Evolutionary conservation across 306 rosid genomes (phyloP), one percentile per base, ranked within the genome.

Genomic region (Purshia tridentata): DNA sequence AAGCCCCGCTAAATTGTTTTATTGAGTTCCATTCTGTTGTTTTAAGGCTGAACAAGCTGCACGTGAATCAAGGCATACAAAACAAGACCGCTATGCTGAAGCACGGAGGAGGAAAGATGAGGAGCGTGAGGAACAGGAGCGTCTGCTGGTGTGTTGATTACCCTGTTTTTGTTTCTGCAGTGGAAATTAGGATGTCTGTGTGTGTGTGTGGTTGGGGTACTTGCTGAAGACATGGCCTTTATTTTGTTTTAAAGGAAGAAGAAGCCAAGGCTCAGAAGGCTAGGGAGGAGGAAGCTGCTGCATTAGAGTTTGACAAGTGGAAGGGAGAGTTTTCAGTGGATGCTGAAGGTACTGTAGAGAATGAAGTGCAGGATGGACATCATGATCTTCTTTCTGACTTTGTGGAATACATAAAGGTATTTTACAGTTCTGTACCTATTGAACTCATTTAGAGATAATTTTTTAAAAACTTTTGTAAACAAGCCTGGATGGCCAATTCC

Each of bases 281-380:
- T 67, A 87, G 80, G 92, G 99, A 91, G 80, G 99, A 91, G 80
- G 98, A 87, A 75, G 97, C 92, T 77, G 97, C 99, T 77, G 96
- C 98, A 22, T 73, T 90, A 62, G 99, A 95, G 81, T 91, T 94
- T 84, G 97, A 91, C 20, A 95, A 91, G 86, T 95, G 99, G 99
- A 95, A 91, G 82, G 98, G 96, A 0, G 99, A 88, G 61, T 90
- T 95, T 82, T 91, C 99, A 12, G 74, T 95, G 41, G 99, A 95
- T 80, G 98, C 86, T 61, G 99, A 95, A 87, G 99, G 99, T 74
- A 87, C 88, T 51, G 86, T 86, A 22, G 99, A 86, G 72, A 80
- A 78, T 80, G 99, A 88, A 78, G 89, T 71, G 79, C 91, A 85
- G 80, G 97, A 81, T 73, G 88, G 91, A 67, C 72, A 57, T 74